These are phyloP conservation scores for Phytopythium vexans DNA, from an alignment of 352 stramenopile genomes.

Conservation along the genomic window DNA sequence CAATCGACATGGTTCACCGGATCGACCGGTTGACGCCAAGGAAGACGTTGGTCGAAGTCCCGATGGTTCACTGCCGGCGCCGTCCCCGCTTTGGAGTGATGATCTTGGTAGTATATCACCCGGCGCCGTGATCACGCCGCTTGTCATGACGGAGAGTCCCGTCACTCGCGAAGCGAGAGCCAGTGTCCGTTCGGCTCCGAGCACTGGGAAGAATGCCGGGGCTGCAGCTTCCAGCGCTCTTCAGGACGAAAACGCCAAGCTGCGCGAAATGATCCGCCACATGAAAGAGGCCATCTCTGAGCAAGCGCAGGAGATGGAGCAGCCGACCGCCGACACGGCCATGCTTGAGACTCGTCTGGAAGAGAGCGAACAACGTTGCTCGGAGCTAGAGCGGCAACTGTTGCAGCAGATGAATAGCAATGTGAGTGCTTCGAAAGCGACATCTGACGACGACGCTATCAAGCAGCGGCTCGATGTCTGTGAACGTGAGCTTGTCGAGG, in stretches of 20 bases:
- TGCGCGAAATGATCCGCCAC: slow-evolving; percentile 71
- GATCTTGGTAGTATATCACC: slow-evolving; percentile 57
- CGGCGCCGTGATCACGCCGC: slow-evolving; percentile 38
- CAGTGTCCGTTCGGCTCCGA: background rate
- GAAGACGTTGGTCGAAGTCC: too few relatives aligned
- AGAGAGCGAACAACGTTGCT: slow-evolving; percentile 36
- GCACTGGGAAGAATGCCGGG: too few relatives aligned
- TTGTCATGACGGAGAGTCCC: slow-evolving; percentile 45
- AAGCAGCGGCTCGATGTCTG: slow-evolving; percentile 33
- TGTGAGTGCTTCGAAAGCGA: slow-evolving; percentile 6
- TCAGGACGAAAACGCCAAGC: slow-evolving; percentile 53
- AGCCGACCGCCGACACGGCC: slow-evolving; percentile 8
- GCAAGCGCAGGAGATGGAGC: slow-evolving; percentile 32
- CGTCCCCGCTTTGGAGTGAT: slow-evolving; percentile 68
- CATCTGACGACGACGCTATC: slow-evolving; percentile 6
- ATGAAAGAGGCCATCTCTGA: slow-evolving; percentile 70
- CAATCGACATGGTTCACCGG: too few relatives aligned
- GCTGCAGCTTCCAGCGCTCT: slow-evolving; percentile 15
- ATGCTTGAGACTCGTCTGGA: slow-evolving; percentile 23
- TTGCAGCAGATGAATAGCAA: too few relatives aligned
- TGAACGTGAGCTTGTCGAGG: slow-evolving; percentile 40
- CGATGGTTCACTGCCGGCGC: slow-evolving; percentile 11
- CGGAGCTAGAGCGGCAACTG: slow-evolving; percentile 39
- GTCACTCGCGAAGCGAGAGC: background rate
- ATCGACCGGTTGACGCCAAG: too few relatives aligned